Evolutionary conservation across 108 stramenopile species (phyloP).

Genomic region (Schizochytrium sp.): DNA sequence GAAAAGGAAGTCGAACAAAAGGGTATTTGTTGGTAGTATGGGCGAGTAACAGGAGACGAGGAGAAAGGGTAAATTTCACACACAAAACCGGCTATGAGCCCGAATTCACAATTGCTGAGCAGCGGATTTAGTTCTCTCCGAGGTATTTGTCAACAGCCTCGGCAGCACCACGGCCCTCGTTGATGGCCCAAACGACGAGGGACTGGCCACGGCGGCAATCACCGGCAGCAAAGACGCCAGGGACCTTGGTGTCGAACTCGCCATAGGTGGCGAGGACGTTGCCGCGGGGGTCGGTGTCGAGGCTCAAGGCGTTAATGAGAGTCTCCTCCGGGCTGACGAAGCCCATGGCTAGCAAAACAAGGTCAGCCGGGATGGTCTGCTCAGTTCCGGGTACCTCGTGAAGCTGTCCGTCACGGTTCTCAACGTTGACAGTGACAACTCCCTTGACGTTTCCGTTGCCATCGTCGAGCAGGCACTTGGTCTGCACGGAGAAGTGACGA

Average conservation of each 20-base stretch:
- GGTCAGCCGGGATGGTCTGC: slow-evolving; percentile 89
- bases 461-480: slow-evolving; percentile 93
- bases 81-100: background rate
- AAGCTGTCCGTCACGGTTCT: slow-evolving; percentile 82
- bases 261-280: slow-evolving; percentile 97
- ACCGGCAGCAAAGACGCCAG: slow-evolving; percentile 96
- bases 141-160: slow-evolving; percentile 86
- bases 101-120: slow-evolving; percentile 9
- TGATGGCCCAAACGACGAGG: slow-evolving; percentile 97
- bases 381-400: slow-evolving; percentile 85
- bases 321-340: slow-evolving; percentile 94
- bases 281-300: slow-evolving; percentile 89
- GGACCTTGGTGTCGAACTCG: slow-evolving; percentile 89
- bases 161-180: slow-evolving; percentile 95
- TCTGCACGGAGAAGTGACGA: slow-evolving; percentile 94
- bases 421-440: slow-evolving; percentile 92
- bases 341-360: slow-evolving; percentile 94
- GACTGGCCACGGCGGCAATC: slow-evolving; percentile 97
- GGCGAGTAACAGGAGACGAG: no score
- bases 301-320: slow-evolving; percentile 81
- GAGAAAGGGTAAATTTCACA: no score
- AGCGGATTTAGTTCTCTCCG: slow-evolving; percentile 75
- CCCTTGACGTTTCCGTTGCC: slow-evolving; percentile 90
- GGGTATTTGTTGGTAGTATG: no score
- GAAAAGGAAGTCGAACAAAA: no score